Conservation (phyloP, 2,329 filamentous ascomycete genomes). For the Sordariomycetes sp. region DNA sequence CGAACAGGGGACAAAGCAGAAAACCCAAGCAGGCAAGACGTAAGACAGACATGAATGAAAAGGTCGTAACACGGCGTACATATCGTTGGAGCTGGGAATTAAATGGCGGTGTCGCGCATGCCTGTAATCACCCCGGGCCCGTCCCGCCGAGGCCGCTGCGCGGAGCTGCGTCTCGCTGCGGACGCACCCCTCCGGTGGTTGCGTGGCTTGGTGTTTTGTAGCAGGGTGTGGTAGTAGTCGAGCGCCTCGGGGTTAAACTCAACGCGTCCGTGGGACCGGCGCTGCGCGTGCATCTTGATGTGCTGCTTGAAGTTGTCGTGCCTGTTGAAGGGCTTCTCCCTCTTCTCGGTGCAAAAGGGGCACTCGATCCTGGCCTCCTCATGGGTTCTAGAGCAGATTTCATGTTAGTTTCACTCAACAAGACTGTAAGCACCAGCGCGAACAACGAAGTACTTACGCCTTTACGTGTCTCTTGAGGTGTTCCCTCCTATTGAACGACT, state of each 20-base stretch:
- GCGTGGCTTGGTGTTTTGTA: neutral
- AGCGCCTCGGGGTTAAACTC: neutral
- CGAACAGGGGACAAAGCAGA: too few species aligned
- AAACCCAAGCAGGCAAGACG: too few species aligned
- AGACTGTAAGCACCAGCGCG: neutral
- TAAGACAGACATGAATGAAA: too few species aligned
- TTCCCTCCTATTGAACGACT: conserved; percentile 37
- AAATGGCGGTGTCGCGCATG: too few species aligned
- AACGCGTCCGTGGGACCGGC: conserved; percentile 5
- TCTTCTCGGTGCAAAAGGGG: conserved; percentile 7
- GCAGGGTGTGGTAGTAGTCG: neutral
- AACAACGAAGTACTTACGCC: conserved; percentile 24
- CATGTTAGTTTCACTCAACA: neutral
- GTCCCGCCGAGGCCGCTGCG: neutral
- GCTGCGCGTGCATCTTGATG: conserved; percentile 23
- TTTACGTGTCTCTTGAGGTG: conserved; percentile 41
- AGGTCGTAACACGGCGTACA: too few species aligned
- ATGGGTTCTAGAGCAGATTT: conserved; percentile 5
- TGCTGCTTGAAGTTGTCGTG: conserved; percentile 28
- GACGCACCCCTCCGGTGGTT: neutral
- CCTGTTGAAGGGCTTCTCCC: conserved; percentile 15
- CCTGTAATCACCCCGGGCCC: neutral
- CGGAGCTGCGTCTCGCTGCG: neutral
- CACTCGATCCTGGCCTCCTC: conserved; percentile 4
- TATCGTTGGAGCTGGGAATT: too few species aligned